Conservation (phyloP, 2,329 filamentous ascomycete species). For the Neonectria hederae region DNA sequence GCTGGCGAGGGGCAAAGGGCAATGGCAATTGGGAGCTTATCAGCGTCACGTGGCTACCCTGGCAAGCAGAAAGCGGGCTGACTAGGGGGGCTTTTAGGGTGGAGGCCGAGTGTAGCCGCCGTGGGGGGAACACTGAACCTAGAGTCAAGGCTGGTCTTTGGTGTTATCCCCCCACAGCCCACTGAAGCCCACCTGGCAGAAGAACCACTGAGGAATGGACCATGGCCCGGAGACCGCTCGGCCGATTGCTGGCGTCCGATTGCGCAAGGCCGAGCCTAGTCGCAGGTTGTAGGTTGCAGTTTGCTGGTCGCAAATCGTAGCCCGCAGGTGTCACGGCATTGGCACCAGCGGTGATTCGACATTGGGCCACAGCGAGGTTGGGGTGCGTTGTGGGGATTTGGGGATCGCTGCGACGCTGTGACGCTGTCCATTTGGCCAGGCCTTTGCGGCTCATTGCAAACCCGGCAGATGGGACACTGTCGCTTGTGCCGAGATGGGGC, state of each 20-base stretch:
- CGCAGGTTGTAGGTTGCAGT: too few species aligned
- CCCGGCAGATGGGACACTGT: conserved; percentile 1
- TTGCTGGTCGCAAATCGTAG: not conserved
- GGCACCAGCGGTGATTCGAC: not conserved
- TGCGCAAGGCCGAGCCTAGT: conserved; percentile 12
- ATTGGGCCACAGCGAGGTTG: not conserved
- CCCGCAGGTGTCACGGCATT: conserved; percentile 1
- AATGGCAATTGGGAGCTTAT: conserved; percentile 36
- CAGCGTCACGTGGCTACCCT: conserved; percentile 39
- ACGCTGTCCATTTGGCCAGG: not conserved
- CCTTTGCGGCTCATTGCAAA: conserved; percentile 17
- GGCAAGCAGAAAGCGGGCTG: conserved; percentile 9
- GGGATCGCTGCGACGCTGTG: not conserved
- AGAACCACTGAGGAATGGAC: conserved; percentile 9
- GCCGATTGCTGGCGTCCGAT: conserved; percentile 13
- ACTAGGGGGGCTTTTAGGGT: conserved; percentile 10
- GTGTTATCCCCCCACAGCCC: not conserved
- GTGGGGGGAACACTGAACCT: conserved; percentile 27
- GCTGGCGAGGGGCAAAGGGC: not conserved
- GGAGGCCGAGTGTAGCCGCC: conserved; percentile 42
- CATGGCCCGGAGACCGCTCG: conserved; percentile 6
- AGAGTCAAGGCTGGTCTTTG: not conserved
- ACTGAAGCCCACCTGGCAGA: not conserved
- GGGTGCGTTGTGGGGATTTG: conserved; percentile 12
- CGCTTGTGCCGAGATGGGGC: conserved; percentile 6